Evolutionary conservation across 2,329 filamentous ascomycete genomes (phyloP).

Genomic region (Neopestalotiopsis rosae): DNA sequence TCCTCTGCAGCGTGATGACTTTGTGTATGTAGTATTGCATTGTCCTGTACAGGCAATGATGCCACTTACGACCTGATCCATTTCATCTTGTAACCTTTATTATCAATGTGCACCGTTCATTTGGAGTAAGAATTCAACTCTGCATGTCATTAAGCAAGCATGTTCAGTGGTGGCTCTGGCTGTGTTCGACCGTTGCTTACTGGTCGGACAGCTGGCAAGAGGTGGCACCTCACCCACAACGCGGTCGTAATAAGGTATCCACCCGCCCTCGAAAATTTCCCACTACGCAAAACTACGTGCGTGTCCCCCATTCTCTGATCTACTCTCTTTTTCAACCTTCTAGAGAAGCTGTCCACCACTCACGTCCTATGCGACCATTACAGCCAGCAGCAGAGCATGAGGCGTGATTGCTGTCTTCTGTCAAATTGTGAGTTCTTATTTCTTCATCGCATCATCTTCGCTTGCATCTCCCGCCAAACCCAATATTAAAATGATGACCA

Average conservation of each 20-base stretch:
- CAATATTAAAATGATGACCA: conserved; percentile 16
- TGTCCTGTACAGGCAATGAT: no score
- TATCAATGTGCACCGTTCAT: no score
- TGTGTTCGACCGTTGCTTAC: not conserved
- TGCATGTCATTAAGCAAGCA: no score
- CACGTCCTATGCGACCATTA: not conserved
- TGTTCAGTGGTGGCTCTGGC: not conserved
- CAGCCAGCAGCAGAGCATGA: not conserved
- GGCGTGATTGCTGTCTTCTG: not conserved
- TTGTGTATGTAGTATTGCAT: no score
- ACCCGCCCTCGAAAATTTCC: conserved; percentile 10
- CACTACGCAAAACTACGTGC: not conserved
- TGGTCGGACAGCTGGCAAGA: not conserved
- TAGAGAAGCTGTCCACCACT: not conserved
- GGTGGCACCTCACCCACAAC: not conserved
- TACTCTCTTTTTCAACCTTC: not conserved
- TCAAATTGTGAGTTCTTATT: not conserved
- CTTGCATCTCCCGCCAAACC: not conserved
- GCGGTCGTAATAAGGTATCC: not conserved
- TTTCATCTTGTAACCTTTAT: no score
- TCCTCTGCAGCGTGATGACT: no score
- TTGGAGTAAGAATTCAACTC: no score
- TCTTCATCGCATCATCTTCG: not conserved
- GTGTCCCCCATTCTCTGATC: not conserved
- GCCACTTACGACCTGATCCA: no score